Evolutionary conservation across 306 rosid species (phyloP).

Genomic region (Inga laurina): DNA sequence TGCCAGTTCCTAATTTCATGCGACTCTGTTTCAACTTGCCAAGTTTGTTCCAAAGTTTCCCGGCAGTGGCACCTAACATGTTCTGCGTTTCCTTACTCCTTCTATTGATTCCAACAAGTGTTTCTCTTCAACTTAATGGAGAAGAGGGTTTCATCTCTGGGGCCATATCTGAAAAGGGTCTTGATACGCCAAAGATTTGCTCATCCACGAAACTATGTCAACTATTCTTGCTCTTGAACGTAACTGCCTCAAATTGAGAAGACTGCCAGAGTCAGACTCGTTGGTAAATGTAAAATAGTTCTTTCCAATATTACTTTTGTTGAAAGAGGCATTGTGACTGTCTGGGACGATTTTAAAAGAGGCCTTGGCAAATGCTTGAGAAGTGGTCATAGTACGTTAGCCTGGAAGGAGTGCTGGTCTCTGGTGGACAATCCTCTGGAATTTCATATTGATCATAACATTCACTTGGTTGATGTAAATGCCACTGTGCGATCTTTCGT

Average conservation of each 20-base stretch:
- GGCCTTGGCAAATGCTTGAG: too few species aligned
- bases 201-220: conserved; percentile 60
- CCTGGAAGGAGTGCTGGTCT: too few species aligned
- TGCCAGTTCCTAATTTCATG: neutral
- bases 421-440: too few species aligned
- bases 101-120: conserved; percentile 37
- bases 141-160: conserved; percentile 63
- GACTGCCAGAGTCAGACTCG: conserved; percentile 46
- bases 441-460: too few species aligned
- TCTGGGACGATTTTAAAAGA: too few species aligned
- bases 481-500: too few species aligned
- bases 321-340: too few species aligned
- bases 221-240: conserved; percentile 53
- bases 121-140: conserved; percentile 40
- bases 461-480: too few species aligned
- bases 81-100: conserved; percentile 31
- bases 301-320: conserved; percentile 69
- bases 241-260: conserved; percentile 62
- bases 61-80: conserved; percentile 34
- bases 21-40: conserved; percentile 19
- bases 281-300: conserved; percentile 62
- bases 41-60: conserved; percentile 33
- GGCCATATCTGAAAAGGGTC: conserved; percentile 68
- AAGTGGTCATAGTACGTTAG: too few species aligned
- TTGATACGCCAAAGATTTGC: conserved; percentile 66